A percentile compares a stretch with the other conserved stretches of the same genome.
These are phyloP conservation scores for Anacardium occidentale DNA, from an alignment of 345 rosid species.

Conservation along the genomic window DNA sequence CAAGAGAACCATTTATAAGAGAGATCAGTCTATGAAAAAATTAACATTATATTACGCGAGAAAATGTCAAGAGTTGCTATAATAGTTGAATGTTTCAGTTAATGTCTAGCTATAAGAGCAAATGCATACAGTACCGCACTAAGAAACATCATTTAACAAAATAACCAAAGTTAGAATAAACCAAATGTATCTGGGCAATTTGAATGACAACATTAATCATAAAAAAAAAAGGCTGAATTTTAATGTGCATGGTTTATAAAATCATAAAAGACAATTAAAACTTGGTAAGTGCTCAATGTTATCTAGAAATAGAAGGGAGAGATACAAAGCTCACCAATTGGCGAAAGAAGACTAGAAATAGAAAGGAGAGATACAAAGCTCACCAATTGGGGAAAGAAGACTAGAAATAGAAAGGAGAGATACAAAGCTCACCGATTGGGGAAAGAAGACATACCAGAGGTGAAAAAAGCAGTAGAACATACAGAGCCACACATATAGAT, in stretches of 20 bases:
- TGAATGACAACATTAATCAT: background rate
- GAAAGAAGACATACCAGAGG: conserved; percentile 63
- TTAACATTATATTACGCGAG: background rate
- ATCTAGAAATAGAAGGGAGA: background rate
- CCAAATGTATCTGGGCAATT: background rate
- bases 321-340: background rate
- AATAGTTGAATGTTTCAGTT: background rate
- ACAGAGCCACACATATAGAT: conserved; percentile 96
- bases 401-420: too few species aligned
- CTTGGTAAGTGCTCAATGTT: background rate
- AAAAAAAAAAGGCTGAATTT: background rate
- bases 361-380: background rate
- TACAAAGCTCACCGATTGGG: background rate
- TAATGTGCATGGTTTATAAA: too few species aligned
- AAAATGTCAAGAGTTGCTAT: background rate
- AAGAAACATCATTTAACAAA: background rate
- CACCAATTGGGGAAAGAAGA: too few species aligned
- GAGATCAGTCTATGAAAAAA: conserved; percentile 2
- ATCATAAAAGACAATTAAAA: background rate
- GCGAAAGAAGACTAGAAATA: conserved; percentile 4
- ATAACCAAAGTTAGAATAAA: background rate
- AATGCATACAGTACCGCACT: background rate
- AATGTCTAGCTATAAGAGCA: too few species aligned
- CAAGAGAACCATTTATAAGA: conserved; percentile 3
- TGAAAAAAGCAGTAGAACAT: conserved; percentile 98